Base-by-base conservation (phyloP, 1,284 basidiomycete species). In the Papiliotrema laurentii region DNA sequence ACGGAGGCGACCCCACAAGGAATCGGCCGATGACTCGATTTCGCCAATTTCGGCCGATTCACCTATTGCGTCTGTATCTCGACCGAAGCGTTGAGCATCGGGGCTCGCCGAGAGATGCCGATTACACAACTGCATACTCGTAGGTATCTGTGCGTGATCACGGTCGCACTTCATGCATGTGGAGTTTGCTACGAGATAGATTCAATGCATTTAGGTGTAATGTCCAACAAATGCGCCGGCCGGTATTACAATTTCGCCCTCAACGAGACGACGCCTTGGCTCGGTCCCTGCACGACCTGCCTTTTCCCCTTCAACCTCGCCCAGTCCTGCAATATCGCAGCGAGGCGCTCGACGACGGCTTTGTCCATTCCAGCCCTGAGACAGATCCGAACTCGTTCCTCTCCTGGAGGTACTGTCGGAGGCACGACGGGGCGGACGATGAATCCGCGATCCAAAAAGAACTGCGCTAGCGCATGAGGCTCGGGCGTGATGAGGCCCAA, bases 401-500 rank as follows among this genome's bases (percentile, higher is more conserved):
- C 62, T 4, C 72, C 72, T 10, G 63, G 63, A 0, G 72, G 72
- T 4, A 74, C 72, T 0, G 72, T 72, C 0, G 72, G 72, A 16
- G 69, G 69, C 4, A 74, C 72, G 9, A 74, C 72, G 0, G 71
- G 72, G 25, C 72, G 46, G 2, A 71, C 69, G 18, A 74, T 59
- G 51, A 61, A 71, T 1, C 70, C 71, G 22, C 52, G 49, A 22
- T 53, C 50, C 9, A 71, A 59, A 11, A 74, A 57, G 53, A 64
- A 66, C 3, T 61, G 54, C 9, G 68, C 63, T 9, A 74, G 55
- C 1, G 62, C 67, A 48, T 74, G 84, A 0, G 92, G 86, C 13
- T 81, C 76, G 1, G 82, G 75, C 0, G 89, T 92, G 52, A 93
- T 75, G 38, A 97, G 77, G 0, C 92, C 90, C 47, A 93, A 81